These are phyloP conservation scores for Myxozyma neotropica DNA, from an alignment of 805 yeast genomes.

Conservation along the genomic window DNA sequence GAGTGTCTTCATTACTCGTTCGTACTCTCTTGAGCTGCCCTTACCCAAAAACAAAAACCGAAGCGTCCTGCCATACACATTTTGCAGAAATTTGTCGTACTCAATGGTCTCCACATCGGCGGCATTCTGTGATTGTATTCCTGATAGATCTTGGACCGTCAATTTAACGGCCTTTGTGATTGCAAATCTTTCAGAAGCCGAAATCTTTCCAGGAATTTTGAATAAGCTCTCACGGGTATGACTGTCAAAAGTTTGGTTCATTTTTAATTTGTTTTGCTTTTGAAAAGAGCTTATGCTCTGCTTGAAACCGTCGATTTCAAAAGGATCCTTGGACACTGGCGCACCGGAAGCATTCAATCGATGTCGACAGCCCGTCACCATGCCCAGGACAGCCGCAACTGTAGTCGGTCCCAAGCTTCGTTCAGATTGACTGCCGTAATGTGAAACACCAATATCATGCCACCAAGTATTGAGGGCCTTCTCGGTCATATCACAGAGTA, in stretches of 20 bases:
- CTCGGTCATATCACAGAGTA: conserved; percentile 77
- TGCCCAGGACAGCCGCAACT: conserved; percentile 78
- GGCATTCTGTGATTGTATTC: conserved; percentile 41
- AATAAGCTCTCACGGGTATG: conserved; percentile 55
- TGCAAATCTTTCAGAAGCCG: conserved; percentile 49
- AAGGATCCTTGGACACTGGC: conserved; percentile 80
- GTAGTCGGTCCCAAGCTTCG: conserved; percentile 66
- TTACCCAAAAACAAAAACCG: conserved; percentile 53
- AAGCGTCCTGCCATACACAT: conserved; percentile 42
- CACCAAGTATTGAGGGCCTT: conserved; percentile 79
- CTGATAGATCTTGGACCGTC: conserved; percentile 68
- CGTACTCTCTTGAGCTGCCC: conserved; percentile 44
- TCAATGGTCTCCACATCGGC: conserved; percentile 44
- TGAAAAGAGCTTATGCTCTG: conserved; percentile 75
- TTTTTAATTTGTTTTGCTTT: conserved; percentile 59
- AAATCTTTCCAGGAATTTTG: conserved; percentile 51
- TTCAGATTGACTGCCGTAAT: conserved; percentile 46
- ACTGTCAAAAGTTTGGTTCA: conserved; percentile 55
- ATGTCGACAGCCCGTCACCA: conserved; percentile 65
- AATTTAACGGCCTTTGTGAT: conserved; percentile 69
- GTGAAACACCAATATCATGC: conserved; percentile 60
- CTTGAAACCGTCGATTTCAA: conserved; percentile 71
- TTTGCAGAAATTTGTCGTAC: conserved; percentile 41
- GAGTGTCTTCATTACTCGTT: conserved; percentile 30
- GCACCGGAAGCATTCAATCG: conserved; percentile 58